These are phyloP conservation scores for Rosa multiflora DNA, from an alignment of 306 rosid genomes.

Conservation along the genomic window DNA sequence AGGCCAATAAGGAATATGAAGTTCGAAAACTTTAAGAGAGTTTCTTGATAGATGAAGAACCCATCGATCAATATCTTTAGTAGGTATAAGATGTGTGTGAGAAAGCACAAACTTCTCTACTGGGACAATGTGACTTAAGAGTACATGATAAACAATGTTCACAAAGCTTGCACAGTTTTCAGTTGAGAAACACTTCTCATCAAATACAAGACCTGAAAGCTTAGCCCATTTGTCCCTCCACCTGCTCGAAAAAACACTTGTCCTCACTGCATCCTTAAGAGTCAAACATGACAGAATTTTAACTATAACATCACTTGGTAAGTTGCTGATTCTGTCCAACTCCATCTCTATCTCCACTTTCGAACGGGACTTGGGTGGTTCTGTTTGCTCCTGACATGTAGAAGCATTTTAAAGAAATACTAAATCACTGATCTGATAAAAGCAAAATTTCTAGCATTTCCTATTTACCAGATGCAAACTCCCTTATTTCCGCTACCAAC, in stretches of 20 bases:
- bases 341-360: constrained; percentile 35
- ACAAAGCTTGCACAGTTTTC: constrained; percentile 31
- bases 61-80: constrained; percentile 53
- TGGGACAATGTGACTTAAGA: constrained; percentile 32
- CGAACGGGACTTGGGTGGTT: constrained; percentile 28
- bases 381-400: constrained; percentile 19
- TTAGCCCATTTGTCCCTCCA: constrained; percentile 61
- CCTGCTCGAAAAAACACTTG: constrained; percentile 54
- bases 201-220: constrained; percentile 48
- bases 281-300: constrained; percentile 44
- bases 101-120: constrained; percentile 41
- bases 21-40: constrained; percentile 26
- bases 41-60: constrained; percentile 43
- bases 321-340: constrained; percentile 44
- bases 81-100: constrained; percentile 22
- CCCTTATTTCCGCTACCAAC: too few species aligned
- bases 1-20: too few species aligned
- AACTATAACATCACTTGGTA: constrained; percentile 46
- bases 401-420: too few species aligned
- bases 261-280: constrained; percentile 50
- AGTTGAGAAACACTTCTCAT: constrained; percentile 22
- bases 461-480: too few species aligned
- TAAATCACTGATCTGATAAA: too few species aligned
- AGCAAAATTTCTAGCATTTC: too few species aligned
- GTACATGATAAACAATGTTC: background rate